phyloP scores from a whole-genome alignment of 2,329 filamentous ascomycete species.

The Diaporthe ampelina region DNA sequence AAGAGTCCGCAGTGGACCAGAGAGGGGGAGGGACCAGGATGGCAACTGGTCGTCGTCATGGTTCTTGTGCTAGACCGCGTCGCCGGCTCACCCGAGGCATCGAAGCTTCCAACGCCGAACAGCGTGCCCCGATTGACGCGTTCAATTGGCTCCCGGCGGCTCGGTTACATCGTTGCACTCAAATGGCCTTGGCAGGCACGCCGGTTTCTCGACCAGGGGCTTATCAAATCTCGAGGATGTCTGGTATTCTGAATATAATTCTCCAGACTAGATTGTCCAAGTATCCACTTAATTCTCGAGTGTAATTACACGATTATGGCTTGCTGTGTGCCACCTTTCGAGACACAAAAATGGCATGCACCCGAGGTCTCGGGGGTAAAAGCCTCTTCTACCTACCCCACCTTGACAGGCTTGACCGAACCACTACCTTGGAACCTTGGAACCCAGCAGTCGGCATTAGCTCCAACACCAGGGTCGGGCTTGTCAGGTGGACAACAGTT shows the following conservation, averaged over 20 bases:
- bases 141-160: slow-evolving; percentile 17
- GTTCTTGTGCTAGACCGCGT: slow-evolving; percentile 6
- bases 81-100: slow-evolving; percentile 16
- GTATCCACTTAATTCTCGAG: neutral
- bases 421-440: neutral
- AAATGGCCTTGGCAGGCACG: slow-evolving; percentile 3
- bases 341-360: no score
- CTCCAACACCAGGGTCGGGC: neutral
- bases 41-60: slow-evolving; percentile 3
- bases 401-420: neutral
- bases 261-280: neutral
- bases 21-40: neutral
- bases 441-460: slow-evolving; percentile 7
- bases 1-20: slow-evolving; percentile 2
- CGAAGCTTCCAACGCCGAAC: slow-evolving; percentile 15
- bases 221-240: neutral
- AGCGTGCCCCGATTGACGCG: slow-evolving; percentile 7
- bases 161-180: neutral
- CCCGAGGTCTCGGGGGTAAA: no score
- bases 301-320: neutral
- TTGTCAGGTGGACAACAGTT: neutral
- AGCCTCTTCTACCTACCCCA: neutral
- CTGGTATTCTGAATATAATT: neutral
- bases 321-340: no score
- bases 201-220: neutral